Evolutionary conservation across 2,329 filamentous ascomycete species (phyloP).

Genomic region (Aureobasidium lini): DNA sequence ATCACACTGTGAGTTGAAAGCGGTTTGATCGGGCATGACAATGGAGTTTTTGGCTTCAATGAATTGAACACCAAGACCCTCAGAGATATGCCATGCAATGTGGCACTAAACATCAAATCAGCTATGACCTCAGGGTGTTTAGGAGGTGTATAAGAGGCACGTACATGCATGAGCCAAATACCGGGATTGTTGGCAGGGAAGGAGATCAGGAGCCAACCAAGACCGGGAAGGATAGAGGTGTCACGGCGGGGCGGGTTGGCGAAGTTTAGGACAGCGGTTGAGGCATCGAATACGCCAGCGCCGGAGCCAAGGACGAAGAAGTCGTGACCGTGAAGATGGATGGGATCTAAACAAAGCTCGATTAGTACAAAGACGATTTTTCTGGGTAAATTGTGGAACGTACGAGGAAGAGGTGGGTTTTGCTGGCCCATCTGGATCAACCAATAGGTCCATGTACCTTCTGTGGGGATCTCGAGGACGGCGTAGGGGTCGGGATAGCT

Average conservation of each 20-base stretch:
- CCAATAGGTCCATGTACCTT: slow-evolving; percentile 40
- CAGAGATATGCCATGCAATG: slow-evolving; percentile 55
- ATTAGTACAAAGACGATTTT: not conserved
- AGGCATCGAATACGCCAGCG: slow-evolving; percentile 20
- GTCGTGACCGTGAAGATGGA: slow-evolving; percentile 27
- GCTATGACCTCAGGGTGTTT: too few relatives aligned
- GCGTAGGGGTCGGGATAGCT: slow-evolving; percentile 34
- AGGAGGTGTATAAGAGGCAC: too few relatives aligned
- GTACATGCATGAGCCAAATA: not conserved
- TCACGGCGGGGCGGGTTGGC: slow-evolving; percentile 44
- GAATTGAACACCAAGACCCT: slow-evolving; percentile 51
- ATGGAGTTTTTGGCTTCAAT: slow-evolving; percentile 37
- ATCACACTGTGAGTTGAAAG: slow-evolving; percentile 24
- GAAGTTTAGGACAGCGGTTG: slow-evolving; percentile 27
- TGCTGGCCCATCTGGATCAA: slow-evolving; percentile 34
- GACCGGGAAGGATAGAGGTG: slow-evolving; percentile 37
- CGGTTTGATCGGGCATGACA: slow-evolving; percentile 21
- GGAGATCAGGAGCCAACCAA: slow-evolving; percentile 43
- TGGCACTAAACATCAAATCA: slow-evolving; percentile 28
- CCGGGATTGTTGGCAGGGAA: slow-evolving; percentile 47
- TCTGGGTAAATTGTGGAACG: not conserved
- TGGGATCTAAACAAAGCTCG: too few relatives aligned
- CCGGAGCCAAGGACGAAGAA: slow-evolving; percentile 28
- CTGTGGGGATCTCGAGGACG: slow-evolving; percentile 33
- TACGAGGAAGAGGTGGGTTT: slow-evolving; percentile 4